Percentiles rank a stretch among this genome's conserved stretches.
Conservation (phyloP, 352 stramenopile species). For the Phytophthora crassamura region DNA sequence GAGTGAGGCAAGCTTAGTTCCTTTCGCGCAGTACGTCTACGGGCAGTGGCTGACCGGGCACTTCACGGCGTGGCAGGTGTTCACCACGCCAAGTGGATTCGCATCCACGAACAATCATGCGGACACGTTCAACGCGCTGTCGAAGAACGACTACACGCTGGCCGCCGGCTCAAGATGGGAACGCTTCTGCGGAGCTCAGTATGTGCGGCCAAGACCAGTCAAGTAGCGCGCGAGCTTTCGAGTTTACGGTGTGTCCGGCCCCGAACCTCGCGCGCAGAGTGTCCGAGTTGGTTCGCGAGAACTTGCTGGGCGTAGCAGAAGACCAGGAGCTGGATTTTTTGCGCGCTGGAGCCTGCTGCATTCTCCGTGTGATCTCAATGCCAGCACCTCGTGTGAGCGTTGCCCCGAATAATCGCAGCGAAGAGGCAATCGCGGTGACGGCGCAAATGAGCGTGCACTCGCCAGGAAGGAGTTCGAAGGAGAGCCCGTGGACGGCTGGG, state of each 20-base stretch:
- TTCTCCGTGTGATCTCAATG: constrained; percentile 2
- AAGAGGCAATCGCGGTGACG: background rate
- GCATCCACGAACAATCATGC: constrained; percentile 1
- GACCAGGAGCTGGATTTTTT: background rate
- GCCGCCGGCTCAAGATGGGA: too few species aligned
- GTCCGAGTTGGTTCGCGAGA: background rate
- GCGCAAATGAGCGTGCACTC: constrained; percentile 1
- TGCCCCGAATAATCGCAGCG: constrained; percentile 2
- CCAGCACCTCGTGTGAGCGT: background rate
- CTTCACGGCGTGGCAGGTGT: background rate
- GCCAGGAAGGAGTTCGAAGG: constrained; percentile 1
- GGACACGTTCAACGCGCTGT: too few species aligned
- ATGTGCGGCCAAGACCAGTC: background rate
- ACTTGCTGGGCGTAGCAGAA: background rate
- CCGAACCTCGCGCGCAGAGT: constrained; percentile 1
- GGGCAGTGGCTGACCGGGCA: background rate
- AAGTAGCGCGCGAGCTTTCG: constrained; percentile 1
- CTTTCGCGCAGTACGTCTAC: background rate
- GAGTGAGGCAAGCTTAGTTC: background rate
- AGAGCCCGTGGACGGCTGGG: constrained; percentile 1
- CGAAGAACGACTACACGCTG: too few species aligned
- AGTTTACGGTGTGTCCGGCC: background rate
- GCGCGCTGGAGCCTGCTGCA: too few species aligned
- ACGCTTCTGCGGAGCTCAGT: too few species aligned
- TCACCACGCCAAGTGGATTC: background rate